A percentile compares a stretch with the other conserved stretches of the same genome.
phyloP scores from a whole-genome alignment of 2,329 filamentous ascomycete genomes.

The Cordyceps fumosorosea region DNA sequence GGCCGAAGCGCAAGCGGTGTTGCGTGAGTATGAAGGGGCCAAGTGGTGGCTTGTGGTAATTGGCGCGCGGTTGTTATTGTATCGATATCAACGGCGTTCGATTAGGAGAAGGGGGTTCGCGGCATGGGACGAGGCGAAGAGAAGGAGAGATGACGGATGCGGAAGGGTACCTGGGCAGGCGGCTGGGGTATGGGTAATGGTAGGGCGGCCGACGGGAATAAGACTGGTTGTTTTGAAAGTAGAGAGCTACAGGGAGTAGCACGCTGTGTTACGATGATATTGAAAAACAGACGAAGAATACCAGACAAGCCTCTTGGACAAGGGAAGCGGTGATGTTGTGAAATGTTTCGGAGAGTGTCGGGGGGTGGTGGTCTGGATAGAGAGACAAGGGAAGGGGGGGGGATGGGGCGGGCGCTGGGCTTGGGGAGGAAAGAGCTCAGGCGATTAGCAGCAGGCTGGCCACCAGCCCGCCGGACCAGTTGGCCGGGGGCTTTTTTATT shows the following conservation, averaged over 20 bases:
- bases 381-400: conserved; percentile 9
- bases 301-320: neutral
- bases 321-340: conserved; percentile 8
- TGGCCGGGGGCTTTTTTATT: neutral
- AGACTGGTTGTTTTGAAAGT: neutral
- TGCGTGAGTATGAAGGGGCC: neutral
- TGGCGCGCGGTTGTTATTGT: conserved; percentile 8
- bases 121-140: neutral
- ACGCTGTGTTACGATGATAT: neutral
- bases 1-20: neutral
- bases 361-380: neutral
- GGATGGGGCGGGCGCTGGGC: neutral
- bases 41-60: neutral
- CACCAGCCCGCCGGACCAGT: neutral
- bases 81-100: conserved; percentile 12
- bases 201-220: neutral
- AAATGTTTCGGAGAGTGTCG: conserved; percentile 4
- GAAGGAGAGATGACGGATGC: conserved; percentile 3
- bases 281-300: neutral
- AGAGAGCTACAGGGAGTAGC: neutral
- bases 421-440: conserved; percentile 7
- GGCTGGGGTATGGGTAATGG: conserved; percentile 1
- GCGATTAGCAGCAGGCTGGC: neutral
- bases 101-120: neutral
- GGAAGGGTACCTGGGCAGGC: neutral